Evolutionary conservation across 108 stramenopile species (phyloP).

Genomic region (Epithemia pelagica): DNA sequence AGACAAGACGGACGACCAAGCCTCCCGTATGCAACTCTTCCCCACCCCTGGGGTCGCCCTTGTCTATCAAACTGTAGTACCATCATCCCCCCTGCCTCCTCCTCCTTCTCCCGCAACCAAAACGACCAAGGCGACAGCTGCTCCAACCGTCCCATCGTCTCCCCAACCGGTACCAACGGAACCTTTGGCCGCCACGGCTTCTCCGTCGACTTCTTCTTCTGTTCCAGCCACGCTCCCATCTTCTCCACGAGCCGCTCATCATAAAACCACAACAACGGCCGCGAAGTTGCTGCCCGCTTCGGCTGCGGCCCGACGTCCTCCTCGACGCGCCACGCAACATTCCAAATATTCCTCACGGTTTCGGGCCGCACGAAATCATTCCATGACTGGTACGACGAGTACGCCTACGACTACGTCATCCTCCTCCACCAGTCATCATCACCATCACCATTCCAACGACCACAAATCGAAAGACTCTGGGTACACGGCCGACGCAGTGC

Average conservation of each 20-base stretch:
- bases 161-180: neutral
- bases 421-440: too few species aligned
- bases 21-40: neutral
- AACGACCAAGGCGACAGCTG: neutral
- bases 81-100: neutral
- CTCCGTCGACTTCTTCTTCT: neutral
- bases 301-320: neutral
- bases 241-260: too few species aligned
- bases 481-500: too few species aligned
- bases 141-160: neutral
- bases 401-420: too few species aligned
- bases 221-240: neutral
- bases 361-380: neutral
- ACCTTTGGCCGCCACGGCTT: neutral
- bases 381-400: slow-evolving; percentile 3
- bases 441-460: too few species aligned
- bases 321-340: neutral
- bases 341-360: neutral
- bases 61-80: neutral
- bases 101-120: neutral
- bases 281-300: slow-evolving; percentile 1
- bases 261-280: neutral
- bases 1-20: neutral
- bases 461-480: neutral
- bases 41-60: neutral